Conservation (phyloP, 1,284 basidiomycete species). For the Leccinum griseonigrum region DNA sequence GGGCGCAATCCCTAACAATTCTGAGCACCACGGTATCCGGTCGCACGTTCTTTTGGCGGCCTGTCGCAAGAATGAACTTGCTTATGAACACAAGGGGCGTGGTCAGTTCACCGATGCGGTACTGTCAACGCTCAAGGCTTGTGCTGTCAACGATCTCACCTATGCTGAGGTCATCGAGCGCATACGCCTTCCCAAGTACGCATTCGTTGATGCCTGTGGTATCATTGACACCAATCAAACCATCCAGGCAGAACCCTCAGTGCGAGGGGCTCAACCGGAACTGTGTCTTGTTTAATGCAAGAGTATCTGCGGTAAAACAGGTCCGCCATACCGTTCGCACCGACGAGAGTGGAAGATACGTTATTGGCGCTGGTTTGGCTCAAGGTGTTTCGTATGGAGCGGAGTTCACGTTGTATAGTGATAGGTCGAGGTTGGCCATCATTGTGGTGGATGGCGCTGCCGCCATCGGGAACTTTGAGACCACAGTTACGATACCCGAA, state of each 20-base stretch:
- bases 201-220: background rate
- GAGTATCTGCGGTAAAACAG: background rate
- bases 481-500: constrained; percentile 1
- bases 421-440: background rate
- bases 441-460: constrained; percentile 1
- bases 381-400: constrained; percentile 16
- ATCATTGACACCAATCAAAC: background rate
- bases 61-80: constrained; percentile 43
- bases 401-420: constrained; percentile 14
- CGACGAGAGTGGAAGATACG: background rate
- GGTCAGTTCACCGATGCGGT: constrained; percentile 20
- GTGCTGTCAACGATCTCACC: constrained; percentile 8
- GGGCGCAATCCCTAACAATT: constrained; percentile 35
- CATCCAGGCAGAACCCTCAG: constrained; percentile 15
- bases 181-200: constrained; percentile 14
- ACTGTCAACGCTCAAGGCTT: constrained; percentile 9
- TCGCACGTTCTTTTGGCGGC: constrained; percentile 54
- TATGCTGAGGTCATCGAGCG: constrained; percentile 12
- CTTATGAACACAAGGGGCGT: constrained; percentile 14
- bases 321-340: background rate
- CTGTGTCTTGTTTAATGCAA: constrained; percentile 20
- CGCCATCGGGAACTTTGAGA: constrained; percentile 17
- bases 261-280: constrained; percentile 16
- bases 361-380: constrained; percentile 16
- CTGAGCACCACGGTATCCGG: constrained; percentile 37